Evolutionary conservation across 2,329 filamentous ascomycete species (phyloP).

Genomic region (Pseudogymnoascus sp.): DNA sequence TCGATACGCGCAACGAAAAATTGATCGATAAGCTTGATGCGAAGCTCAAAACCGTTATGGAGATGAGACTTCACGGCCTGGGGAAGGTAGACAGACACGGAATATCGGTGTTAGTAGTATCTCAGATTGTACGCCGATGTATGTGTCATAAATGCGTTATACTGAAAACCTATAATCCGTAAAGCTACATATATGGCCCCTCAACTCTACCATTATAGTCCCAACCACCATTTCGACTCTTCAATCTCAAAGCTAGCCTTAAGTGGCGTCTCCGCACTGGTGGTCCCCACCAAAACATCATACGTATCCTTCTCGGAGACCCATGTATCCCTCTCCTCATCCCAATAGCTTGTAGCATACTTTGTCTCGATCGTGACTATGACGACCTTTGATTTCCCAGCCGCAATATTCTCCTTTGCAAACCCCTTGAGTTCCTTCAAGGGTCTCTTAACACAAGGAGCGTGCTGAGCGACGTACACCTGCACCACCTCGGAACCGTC

Average conservation of each 20-base stretch:
- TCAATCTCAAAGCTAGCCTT: slow-evolving; percentile 46
- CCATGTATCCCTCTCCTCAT: slow-evolving; percentile 59
- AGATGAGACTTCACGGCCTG: no score
- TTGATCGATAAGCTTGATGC: no score
- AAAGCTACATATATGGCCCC: neutral
- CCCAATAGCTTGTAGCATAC: slow-evolving; percentile 61
- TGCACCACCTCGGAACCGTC: slow-evolving; percentile 49
- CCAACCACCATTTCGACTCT: slow-evolving; percentile 60
- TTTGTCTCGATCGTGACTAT: slow-evolving; percentile 52
- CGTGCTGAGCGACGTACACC: slow-evolving; percentile 46
- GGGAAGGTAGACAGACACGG: neutral
- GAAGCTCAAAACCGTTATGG: no score
- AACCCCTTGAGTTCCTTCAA: slow-evolving; percentile 59
- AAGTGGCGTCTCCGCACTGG: slow-evolving; percentile 43
- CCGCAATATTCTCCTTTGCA: slow-evolving; percentile 51
- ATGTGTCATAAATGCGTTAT: neutral
- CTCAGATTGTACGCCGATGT: neutral
- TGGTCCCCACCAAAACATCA: slow-evolving; percentile 51
- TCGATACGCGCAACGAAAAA: no score
- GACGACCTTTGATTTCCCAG: slow-evolving; percentile 50
- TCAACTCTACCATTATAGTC: slow-evolving; percentile 35
- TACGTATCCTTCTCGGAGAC: slow-evolving; percentile 58
- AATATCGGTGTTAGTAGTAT: neutral
- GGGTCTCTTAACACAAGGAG: slow-evolving; percentile 44
- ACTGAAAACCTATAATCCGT: neutral